A percentile compares a stretch with the other conserved stretches of the same genome.
These are phyloP conservation scores for Kurtzmaniella natalensis DNA, from an alignment of 1,139 yeast genomes.

Conservation along the genomic window DNA sequence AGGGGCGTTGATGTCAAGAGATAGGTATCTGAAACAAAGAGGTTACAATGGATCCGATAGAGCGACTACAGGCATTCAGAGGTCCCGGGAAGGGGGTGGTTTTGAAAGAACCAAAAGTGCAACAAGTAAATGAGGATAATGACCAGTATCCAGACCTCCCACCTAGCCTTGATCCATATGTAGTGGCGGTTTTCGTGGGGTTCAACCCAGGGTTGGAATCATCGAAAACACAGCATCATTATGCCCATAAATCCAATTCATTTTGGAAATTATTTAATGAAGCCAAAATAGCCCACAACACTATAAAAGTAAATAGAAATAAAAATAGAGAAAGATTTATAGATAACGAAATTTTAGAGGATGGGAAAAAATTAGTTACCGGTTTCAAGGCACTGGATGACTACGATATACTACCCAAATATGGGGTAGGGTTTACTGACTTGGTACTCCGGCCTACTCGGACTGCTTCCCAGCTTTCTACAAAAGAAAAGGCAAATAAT, in stretches of 20 bases:
- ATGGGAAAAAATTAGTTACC: no score
- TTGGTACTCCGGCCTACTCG: slow-evolving; percentile 62
- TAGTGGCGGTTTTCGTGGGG: slow-evolving; percentile 58
- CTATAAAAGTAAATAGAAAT: neutral
- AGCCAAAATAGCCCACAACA: slow-evolving; percentile 24
- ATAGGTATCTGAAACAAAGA: no score
- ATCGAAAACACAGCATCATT: slow-evolving; percentile 61
- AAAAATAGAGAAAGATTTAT: neutral
- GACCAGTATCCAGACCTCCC: slow-evolving; percentile 23
- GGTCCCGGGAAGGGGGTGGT: neutral
- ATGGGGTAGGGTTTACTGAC: slow-evolving; percentile 67
- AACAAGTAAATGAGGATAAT: neutral
- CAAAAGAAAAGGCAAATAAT: slow-evolving; percentile 50
- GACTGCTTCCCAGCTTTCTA: slow-evolving; percentile 51
- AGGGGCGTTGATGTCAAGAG: no score
- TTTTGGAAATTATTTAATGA: slow-evolving; percentile 68
- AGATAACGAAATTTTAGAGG: neutral
- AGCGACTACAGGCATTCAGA: neutral
- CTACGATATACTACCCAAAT: slow-evolving; percentile 12
- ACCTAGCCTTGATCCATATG: slow-evolving; percentile 30
- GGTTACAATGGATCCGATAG: no score
- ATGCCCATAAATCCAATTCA: slow-evolving; percentile 66
- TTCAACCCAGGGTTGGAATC: slow-evolving; percentile 73
- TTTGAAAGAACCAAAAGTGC: neutral
- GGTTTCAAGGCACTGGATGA: no score